Evolutionary conservation across 1,139 yeast genomes (phyloP), one percentile per base, ranked within the genome.

Genomic region (Kodamaea sp.): DNA sequence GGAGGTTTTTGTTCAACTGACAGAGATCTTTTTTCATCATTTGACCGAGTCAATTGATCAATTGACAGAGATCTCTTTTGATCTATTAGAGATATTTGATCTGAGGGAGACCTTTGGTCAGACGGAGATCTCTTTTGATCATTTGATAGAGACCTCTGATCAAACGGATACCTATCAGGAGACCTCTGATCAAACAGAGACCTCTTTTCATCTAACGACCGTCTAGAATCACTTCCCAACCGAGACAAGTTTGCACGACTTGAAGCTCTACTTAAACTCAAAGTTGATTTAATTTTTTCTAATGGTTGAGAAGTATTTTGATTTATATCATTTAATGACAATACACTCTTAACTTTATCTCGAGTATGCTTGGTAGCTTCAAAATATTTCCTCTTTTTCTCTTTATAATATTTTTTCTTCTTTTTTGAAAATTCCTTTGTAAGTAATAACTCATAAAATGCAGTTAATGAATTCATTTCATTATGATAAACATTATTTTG

Each of bases 391-490:
- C 62, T 60, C 49, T 72, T 68, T 52, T 65, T 69, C 30, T 65
- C 65, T 23, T 54, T 56, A 37, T 61, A 47, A 38, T 67, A 62
- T 30, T 55, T 55, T 38, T 54, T 54, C 47, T 64, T 67, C 55
- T 69, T 70, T 40, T 61, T 62, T 12, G 58, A 47, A 37, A 63
- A 65, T 47, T 84, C 94, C 37, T 75, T 71, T 29, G 87, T 90
- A 12, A 87, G 63, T 9, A 84, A 63, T 9, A 92, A 66, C 34
- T 82, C 84, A 84, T 95, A 92, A 44, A 86, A 71, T 0, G 96
- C 97, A n/a, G 90, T 81, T 22, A 87, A 63, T 0, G 89, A 70
- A 56, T 87, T 95, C 63, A 89, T 81, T 41, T 81, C 79, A 38
- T 76, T 76, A 39, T 76, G 69, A 20, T 65, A 54, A 1, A 90